Base-by-base conservation (phyloP, 2,329 filamentous ascomycete species). In the Fusarium cicatricum region DNA sequence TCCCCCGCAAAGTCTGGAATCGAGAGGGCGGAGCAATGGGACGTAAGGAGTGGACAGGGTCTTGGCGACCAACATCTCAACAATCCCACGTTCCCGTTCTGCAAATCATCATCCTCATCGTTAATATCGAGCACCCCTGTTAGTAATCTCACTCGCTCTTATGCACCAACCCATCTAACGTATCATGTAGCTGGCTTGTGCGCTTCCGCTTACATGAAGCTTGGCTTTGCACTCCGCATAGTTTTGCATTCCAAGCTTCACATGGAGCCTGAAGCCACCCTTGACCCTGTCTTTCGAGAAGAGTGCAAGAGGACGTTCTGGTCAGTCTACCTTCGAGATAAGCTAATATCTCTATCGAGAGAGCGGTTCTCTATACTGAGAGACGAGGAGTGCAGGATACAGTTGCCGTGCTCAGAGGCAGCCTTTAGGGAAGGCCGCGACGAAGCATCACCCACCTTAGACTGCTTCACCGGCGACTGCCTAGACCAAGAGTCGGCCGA, bases 251-350 rank as follows among this genome's bases (percentile, higher is more conserved):
- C 36, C 8, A 32, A 40, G 14, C 36, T 48, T 3, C 33, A 40
- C 36, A 32, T 40, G 28, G 45, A 48, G 26, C 36, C 45, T 3
- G 21, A 26, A 1, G 14, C 16, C 23, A 17, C 15, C 12, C 14
- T 40, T 8, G 8, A 15, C 2, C 14, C 26, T 1, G 26, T 21
- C n/a, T 16, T 32, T 11, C 36, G 28, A 12, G 45, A 48, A 14
- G 45, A 48, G n/a, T 36, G 36, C 11, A 39, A 32, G 28, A 19
- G 45, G 10, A 48, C 45, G 3, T 48, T 48, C 12, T 48, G 45
- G 45, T 48, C 45, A 9, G 19, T 48, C 7, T 48, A 48, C 16
- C 26, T 48, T 3, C 45, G 33, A 15, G 45, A 48, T 17, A 48
- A 40, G 14, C 12, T 48, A 4, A 23, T 48, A n/a, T 33, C 11